phyloP scores from a whole-genome alignment of 176 grass and related monocot genomes.

The Rhipidocladum racemiflorum region DNA sequence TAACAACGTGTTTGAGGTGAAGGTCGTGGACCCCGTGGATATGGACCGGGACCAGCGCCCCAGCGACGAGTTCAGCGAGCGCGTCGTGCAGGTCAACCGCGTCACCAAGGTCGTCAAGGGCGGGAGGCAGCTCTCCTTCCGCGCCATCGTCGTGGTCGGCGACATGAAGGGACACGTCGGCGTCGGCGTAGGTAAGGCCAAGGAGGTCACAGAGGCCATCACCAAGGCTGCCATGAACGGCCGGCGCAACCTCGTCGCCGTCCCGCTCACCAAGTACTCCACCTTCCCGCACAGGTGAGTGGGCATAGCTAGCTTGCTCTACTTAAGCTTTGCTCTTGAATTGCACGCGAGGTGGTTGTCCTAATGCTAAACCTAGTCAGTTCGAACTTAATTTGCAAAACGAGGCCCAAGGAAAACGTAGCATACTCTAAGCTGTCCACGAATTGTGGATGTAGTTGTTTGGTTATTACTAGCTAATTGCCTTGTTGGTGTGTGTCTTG shows the following conservation, averaged over 20 bases:
- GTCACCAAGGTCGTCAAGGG: slow-evolving; percentile 91
- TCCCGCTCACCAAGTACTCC: slow-evolving; percentile 80
- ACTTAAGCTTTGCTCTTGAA: slow-evolving; percentile 7
- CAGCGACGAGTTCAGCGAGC: slow-evolving; percentile 79
- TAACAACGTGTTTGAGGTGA: slow-evolving; percentile 67
- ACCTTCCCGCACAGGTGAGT: slow-evolving; percentile 94
- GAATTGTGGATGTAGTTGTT: background rate
- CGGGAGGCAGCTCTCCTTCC: slow-evolving; percentile 77
- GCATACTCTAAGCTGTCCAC: background rate
- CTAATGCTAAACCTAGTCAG: background rate
- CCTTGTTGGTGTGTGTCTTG: background rate
- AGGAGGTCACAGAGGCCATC: slow-evolving; percentile 76
- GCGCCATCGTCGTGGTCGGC: slow-evolving; percentile 72
- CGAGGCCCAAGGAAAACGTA: background rate
- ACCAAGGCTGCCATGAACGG: slow-evolving; percentile 72
- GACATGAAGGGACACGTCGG: slow-evolving; percentile 87
- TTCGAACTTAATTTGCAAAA: background rate
- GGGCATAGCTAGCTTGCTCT: background rate
- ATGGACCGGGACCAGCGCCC: slow-evolving; percentile 62
- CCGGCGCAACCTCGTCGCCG: slow-evolving; percentile 70
- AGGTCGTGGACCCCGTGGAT: slow-evolving; percentile 52
- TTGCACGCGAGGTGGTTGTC: background rate
- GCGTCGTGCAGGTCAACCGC: slow-evolving; percentile 74
- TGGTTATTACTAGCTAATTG: background rate
- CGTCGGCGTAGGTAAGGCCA: slow-evolving; percentile 82